Evolutionary conservation across 768 basidiomycete species (phyloP), one percentile per base, ranked within the genome.

Genomic region (Mycena latifolia): DNA sequence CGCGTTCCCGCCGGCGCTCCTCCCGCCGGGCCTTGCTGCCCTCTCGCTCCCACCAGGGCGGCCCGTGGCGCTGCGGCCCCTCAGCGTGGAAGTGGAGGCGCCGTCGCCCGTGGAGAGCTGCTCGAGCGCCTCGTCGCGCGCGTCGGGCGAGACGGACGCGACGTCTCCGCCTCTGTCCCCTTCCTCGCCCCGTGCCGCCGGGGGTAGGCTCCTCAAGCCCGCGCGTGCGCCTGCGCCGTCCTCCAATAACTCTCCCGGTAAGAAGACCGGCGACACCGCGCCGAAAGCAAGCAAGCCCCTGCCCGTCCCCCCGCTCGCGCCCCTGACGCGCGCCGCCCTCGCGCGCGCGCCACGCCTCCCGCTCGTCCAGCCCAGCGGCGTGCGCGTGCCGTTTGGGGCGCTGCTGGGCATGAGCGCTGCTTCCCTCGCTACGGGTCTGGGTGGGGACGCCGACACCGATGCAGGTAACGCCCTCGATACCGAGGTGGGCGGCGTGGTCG

Each of bases 311-410:
- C 22, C 67, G 0, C 63, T 69, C 25, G 17, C 43, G 3, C 43
- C 54, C 5, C 73, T 83, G 3, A 87, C 86, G 0, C 67, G 76
- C 6, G 77, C 81, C 12, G 87, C 92, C 71, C 81, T 96, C 61
- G 78, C 81, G 5, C 82, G 82, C 24, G 95, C 91, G 3, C 86
- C 89, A 0, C 76, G 85, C 18, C 81, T 92, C 31, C 79, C 85
- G 22, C 86, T 97, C 62, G 82, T 92, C 46, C 85, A 88, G 43
- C 88, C 91, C 65, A 86, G 86, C 17, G 95, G 94, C 4, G 71
- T 87, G 11, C 83, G 86, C 45, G 45, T 46, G 3, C 45, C 45
- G 22, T 46, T 46, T 22, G 45, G 45, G 11, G 45, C 24, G 10
- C 45, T 46, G 22, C 45, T 46, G 22, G 45, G 45, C 45, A 46